These are phyloP conservation scores for Huiozyma sinensis DNA, from an alignment of 805 yeast genomes.

Conservation along the genomic window DNA sequence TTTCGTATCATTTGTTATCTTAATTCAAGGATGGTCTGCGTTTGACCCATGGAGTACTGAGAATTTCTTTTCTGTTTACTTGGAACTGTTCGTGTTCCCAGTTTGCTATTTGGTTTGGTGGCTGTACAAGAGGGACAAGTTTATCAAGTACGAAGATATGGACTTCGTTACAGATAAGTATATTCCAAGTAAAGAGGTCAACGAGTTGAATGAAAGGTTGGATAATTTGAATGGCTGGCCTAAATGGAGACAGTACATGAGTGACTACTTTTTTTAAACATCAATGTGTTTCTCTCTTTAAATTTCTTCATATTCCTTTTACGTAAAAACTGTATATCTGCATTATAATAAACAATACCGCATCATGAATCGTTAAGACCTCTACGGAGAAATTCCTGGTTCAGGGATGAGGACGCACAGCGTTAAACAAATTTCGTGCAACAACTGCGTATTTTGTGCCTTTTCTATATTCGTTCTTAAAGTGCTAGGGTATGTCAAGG, in stretches of 20 bases:
- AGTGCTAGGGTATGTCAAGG: too few species aligned
- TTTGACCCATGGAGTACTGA: conserved; percentile 36
- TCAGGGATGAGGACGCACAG: too few species aligned
- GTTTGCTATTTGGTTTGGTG: conserved; percentile 34
- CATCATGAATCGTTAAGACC: too few species aligned
- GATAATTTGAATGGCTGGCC: conserved; percentile 36
- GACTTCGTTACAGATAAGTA: conserved; percentile 45
- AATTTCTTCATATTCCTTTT: too few species aligned
- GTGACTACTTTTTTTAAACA: conserved; percentile 11
- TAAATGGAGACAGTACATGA: conserved; percentile 26
- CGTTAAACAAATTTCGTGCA: too few species aligned
- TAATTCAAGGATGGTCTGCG: conserved; percentile 46
- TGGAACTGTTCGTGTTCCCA: conserved; percentile 41
- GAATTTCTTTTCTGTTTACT: conserved; percentile 35
- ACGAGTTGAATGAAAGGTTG: conserved; percentile 29
- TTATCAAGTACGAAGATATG: conserved; percentile 37
- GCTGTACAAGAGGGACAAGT: conserved; percentile 32
- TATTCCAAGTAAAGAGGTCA: conserved; percentile 39
- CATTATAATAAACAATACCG: too few species aligned
- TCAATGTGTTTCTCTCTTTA: too few species aligned
- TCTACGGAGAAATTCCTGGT: too few species aligned
- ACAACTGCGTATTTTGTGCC: too few species aligned
- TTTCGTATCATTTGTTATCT: conserved; percentile 33
- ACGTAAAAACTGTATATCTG: too few species aligned
- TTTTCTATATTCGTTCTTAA: too few species aligned